These are phyloP conservation scores for Gracilaria domingensis DNA, from an alignment of 23 red algal genomes.

Conservation along the genomic window DNA sequence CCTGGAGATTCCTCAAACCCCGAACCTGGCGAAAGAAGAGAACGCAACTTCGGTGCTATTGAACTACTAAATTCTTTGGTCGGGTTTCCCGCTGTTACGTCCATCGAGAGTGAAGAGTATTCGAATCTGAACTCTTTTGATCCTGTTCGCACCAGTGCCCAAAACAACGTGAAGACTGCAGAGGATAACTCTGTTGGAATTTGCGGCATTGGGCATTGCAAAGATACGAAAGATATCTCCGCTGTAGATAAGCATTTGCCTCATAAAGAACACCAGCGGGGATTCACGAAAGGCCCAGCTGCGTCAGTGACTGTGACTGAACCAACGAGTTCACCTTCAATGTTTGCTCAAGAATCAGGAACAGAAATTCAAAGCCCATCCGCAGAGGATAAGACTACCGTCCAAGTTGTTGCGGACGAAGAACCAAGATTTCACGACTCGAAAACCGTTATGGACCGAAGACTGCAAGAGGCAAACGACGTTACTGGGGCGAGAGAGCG, in stretches of 20 bases:
- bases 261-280: not conserved
- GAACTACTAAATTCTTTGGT: not conserved
- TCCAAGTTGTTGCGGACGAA: not conserved
- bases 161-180: not conserved
- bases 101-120: slow-evolving; percentile 13
- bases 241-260: not conserved
- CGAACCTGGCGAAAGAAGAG: not conserved
- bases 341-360: not conserved
- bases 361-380: not conserved
- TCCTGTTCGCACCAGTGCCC: not conserved
- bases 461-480: not conserved
- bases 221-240: not conserved
- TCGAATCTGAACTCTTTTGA: not conserved
- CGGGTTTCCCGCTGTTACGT: not conserved
- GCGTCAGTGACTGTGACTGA: not conserved
- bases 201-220: not conserved
- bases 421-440: not conserved
- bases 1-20: not conserved
- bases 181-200: not conserved
- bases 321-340: not conserved
- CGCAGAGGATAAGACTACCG: not conserved
- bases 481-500: not conserved
- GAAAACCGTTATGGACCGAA: not conserved
- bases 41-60: not conserved
- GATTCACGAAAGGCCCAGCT: not conserved